Conservation (phyloP, 768 basidiomycete genomes). For the Boletus coccyginus region DNA sequence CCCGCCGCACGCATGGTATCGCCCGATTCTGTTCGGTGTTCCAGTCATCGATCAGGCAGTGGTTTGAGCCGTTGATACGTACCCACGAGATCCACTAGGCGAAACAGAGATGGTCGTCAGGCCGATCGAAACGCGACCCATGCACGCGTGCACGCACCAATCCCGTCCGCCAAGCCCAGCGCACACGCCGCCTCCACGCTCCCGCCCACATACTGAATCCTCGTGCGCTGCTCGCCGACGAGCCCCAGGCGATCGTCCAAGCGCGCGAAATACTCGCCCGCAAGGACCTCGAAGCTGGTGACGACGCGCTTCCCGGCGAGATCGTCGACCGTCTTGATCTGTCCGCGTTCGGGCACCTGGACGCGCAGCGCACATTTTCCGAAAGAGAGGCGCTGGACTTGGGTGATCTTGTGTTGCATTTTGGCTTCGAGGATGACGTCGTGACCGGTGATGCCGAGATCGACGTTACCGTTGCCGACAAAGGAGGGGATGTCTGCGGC, state of each 20-base stretch:
- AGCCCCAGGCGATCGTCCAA: constrained; percentile 57
- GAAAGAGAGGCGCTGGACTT: constrained; percentile 82
- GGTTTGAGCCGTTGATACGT: constrained; percentile 47
- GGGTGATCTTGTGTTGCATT: constrained; percentile 75
- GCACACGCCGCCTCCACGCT: constrained; percentile 98
- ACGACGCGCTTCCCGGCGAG: constrained; percentile 91
- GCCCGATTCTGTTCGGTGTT: constrained; percentile 74
- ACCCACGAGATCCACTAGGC: constrained; percentile 82
- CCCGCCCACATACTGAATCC: constrained; percentile 94
- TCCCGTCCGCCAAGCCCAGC: constrained; percentile 93
- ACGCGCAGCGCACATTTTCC: constrained; percentile 89
- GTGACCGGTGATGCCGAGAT: constrained; percentile 96
- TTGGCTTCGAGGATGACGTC: constrained; percentile 92
- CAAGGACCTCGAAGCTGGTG: constrained; percentile 91
- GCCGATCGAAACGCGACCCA: neutral
- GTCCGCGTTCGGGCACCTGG: constrained; percentile 80
- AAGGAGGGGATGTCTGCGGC: constrained; percentile 98
- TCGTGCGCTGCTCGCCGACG: constrained; percentile 59
- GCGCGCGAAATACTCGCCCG: constrained; percentile 70
- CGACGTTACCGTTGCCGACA: constrained; percentile 95
- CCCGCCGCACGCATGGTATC: constrained; percentile 99
- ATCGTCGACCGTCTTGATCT: constrained; percentile 69
- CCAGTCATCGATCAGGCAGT: neutral
- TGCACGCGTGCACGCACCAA: constrained; percentile 53
- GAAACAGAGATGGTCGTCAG: neutral